Percentiles rank a stretch among this genome's conserved stretches.
Evolutionary conservation across 306 rosid species (phyloP).

Genomic region (Vicia sativa): DNA sequence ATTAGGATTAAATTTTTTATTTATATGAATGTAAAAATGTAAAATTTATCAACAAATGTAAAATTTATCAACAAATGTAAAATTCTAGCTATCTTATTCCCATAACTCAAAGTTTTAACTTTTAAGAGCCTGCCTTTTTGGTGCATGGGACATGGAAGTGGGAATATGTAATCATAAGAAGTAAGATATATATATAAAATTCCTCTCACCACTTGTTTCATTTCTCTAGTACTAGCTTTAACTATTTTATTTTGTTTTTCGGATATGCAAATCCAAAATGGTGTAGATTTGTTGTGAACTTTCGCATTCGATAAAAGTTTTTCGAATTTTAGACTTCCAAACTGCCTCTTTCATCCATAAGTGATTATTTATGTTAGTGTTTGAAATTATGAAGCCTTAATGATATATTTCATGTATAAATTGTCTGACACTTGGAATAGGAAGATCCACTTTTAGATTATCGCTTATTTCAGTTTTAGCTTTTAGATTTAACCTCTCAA

Average conservation of each 20-base stretch:
- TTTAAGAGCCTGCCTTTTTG: conserved; percentile 12
- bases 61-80: conserved; percentile 28
- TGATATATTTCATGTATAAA: no score
- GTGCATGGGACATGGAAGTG: neutral
- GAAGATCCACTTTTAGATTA: no score
- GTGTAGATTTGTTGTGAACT: neutral
- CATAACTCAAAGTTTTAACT: conserved; percentile 19
- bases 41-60: conserved; percentile 27
- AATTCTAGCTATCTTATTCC: neutral
- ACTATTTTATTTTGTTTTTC: neutral
- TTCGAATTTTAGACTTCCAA: no score
- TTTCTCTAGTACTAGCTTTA: no score
- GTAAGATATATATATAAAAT: neutral
- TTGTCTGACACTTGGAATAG: no score
- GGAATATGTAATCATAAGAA: conserved; percentile 8
- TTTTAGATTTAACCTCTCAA: no score
- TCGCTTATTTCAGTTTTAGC: no score
- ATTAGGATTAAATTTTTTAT: conserved; percentile 25
- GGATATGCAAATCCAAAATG: neutral
- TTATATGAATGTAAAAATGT: conserved; percentile 42
- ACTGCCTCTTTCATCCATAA: no score
- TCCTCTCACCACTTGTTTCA: no score
- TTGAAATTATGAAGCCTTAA: no score
- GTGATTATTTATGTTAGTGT: no score
- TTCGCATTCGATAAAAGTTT: no score